Evolutionary conservation across 2,329 filamentous ascomycete genomes (phyloP), one percentile per base, ranked within the genome.

Genomic region (Curvularia eragrostidis): DNA sequence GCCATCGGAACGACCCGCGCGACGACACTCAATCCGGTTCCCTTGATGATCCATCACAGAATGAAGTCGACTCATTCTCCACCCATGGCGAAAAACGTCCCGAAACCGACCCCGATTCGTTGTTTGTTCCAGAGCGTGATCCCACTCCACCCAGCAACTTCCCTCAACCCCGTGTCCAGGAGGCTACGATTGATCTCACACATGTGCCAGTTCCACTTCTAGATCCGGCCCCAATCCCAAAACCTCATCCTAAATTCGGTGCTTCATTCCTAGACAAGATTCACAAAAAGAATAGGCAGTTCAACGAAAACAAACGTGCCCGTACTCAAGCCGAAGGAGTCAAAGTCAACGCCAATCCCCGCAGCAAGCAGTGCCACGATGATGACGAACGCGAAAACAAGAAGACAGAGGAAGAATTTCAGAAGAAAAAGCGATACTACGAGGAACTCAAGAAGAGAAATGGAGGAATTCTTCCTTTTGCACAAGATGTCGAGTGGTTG

Each of bases 401-500:
- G 38, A 18, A 50, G n/a, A 66, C 64, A 3, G 7, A 13, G 2
- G 56, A 48, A 7, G 50, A 66, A n/a, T 76, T 61, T 26, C 9
- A 65, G 26, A 54, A 58, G 28, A 57, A 66, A 36, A 67, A 72
- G 52, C 56, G 39, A 0, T 21, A 68, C 15, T 76, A 64, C 32
- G 63, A 74, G 1, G 47, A 58, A 0, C 36, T 72, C 4, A 68
- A 47, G 43, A 44, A 10, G 8, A 63, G 61, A 23, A 63, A 63
- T 34, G 52, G 52, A 13, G 68, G 71, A 8, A 46, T 28, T 2
- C 60, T 74, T 0, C 42, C 44, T 1, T 72, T 76, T 49, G 38
- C 41, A 7, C 56, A 73, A 26, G 67, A 76, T 2, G 42, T 76
- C 24, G 68, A 68, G 19, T 76, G 68, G 71, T 61, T 71, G 59